These are phyloP conservation scores for Vitis hybrid DNA, from an alignment of 177 flowering plant species.

Conservation along the genomic window DNA sequence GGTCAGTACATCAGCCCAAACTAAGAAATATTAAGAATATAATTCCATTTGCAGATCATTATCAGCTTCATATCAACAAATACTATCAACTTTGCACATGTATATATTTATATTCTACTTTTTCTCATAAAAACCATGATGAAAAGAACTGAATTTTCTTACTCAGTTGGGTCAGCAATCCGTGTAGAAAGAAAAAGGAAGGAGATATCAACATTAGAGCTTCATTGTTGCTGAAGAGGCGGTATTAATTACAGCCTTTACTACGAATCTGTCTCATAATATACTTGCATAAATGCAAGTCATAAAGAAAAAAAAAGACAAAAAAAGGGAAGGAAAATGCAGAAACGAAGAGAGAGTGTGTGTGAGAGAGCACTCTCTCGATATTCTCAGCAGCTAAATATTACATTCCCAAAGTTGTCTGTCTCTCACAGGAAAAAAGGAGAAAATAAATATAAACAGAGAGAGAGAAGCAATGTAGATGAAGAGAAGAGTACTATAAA, in stretches of 20 bases:
- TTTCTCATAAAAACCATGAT: not conserved
- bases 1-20: not conserved
- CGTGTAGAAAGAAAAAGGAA: not conserved
- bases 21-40: slow-evolving; percentile 1
- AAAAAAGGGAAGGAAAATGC: not conserved
- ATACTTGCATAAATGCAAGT: slow-evolving; percentile 20
- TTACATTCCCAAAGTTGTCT: slow-evolving; percentile 26
- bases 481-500: not conserved
- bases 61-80: too few relatives aligned
- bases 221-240: not conserved
- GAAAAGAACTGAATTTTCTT: not conserved
- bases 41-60: not conserved
- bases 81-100: too few relatives aligned
- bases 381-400: slow-evolving; percentile 14
- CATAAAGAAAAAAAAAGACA: not conserved
- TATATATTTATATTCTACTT: too few relatives aligned
- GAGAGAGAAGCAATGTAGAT: slow-evolving; percentile 1
- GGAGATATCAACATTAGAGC: not conserved
- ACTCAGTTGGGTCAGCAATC: not conserved
- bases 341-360: not conserved
- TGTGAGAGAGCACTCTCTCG: slow-evolving; percentile 12
- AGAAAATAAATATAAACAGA: slow-evolving; percentile 20
- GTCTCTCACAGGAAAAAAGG: slow-evolving; percentile 7
- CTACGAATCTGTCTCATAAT: slow-evolving; percentile 13
- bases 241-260: slow-evolving; percentile 9